Base-by-base conservation (phyloP, 106 monocot genomes). In the Narthecium ossifragum region DNA sequence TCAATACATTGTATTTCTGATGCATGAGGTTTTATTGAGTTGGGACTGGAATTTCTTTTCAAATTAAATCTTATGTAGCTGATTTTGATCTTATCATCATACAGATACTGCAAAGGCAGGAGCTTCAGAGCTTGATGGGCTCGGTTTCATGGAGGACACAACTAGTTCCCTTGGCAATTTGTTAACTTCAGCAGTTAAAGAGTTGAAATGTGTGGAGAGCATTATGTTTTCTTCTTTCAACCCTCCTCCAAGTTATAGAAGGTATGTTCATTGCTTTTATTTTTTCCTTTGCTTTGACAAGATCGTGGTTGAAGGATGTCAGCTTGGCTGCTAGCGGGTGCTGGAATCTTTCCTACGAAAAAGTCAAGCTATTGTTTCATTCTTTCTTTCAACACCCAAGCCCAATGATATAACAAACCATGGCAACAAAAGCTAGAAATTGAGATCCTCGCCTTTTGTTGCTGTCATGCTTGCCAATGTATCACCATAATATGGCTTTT, bases 181-280 rank as follows among this genome's bases (percentile, higher is more conserved):
- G 55, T 30, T 80, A 22, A 26, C 65, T 27, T 55, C 76, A 26
- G 70, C 73, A 51, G 55, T 59, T 30, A 69, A 73, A 46, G 84
- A 87, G 30, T 67, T 98, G 31, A 76, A 74, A 61, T 98, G 91
- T 55, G 43, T 84, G 31, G 87, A 84, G 29, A 87, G 71, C 66
- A 72, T 98, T 54, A 71, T 79, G 38, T 91, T 88, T 79, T 98
- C 98, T 67, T 87, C 98, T 27, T 87, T 98, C 36, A 98, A 98
- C 51, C 98, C 98, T 66, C 87, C 98, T 76, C 98, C 90, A 48
- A 87, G 69, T 79, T 85, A 91, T 64, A 84, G 98, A 55, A 80
- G 86, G 98, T 98, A 13, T 65, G 22, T 20, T 50, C 14, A 36
- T 22, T 55, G 13, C 2, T 24, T 8, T 34, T 49, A 4, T 21